Conservation (phyloP, 805 yeast species). For the Hanseniaspora lachancei region DNA sequence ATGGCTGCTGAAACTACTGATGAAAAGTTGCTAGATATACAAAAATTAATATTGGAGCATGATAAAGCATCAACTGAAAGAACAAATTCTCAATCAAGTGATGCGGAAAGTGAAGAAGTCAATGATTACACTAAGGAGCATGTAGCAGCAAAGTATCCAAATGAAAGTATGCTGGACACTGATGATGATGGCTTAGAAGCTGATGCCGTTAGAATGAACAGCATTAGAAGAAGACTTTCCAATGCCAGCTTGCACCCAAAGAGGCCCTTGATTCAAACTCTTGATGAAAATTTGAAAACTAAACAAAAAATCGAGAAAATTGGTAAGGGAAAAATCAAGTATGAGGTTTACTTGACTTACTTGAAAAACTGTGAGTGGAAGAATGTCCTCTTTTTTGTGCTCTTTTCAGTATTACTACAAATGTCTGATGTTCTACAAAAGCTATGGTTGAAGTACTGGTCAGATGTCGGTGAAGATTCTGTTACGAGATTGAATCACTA, state of each 20-base stretch:
- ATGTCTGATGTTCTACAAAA: constrained; percentile 34
- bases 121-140: constrained; percentile 1
- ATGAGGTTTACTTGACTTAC: constrained; percentile 42
- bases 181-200: not conserved
- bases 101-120: constrained; percentile 15
- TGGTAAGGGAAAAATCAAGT: constrained; percentile 46
- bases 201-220: not conserved
- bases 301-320: constrained; percentile 38
- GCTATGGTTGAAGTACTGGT: constrained; percentile 60
- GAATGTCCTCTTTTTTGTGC: constrained; percentile 35
- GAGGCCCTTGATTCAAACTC: constrained; percentile 23
- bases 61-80: constrained; percentile 21
- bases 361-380: constrained; percentile 43
- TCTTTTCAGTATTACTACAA: constrained; percentile 27
- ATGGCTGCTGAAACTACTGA: constrained; percentile 22
- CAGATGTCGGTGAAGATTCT: constrained; percentile 36
- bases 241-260: constrained; percentile 43
- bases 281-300: constrained; percentile 26
- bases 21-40: constrained; percentile 26
- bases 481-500: constrained; percentile 29
- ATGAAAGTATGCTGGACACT: not conserved
- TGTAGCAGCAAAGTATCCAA: not conserved
- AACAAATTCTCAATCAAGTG: constrained; percentile 13
- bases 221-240: constrained; percentile 42
- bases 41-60: constrained; percentile 22